Base-by-base conservation (phyloP, 192 early-diverging fungal species). In the Chytriomyces sp. region DNA sequence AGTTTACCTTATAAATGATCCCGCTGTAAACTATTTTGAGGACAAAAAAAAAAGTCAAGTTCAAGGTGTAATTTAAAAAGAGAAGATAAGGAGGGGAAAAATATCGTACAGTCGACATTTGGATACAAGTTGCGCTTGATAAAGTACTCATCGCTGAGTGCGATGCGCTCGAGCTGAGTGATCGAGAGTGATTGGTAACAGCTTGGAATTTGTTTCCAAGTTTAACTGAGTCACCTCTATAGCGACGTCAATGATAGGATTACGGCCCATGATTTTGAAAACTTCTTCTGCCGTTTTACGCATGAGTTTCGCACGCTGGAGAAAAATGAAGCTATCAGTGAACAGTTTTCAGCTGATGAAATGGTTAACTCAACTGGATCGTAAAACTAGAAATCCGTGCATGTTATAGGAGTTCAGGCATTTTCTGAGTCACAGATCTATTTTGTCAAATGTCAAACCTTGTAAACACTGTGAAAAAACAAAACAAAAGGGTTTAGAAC, bases 101-200 rank as follows among this genome's bases (percentile, higher is more conserved):
- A 9, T 59, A 6, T 66, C 71, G 23, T 46, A 80, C 67, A 88
- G 69, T 87, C 86, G 47, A 88, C 85, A 72, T 89, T 89, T 26
- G 91, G 91, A 75, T 91, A 90, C 16, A 92, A 80, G 61, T 91
- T 91, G 28, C 89, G 76, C 72, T 79, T 81, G 57, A 87, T 81
- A 78, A 92, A 92, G 79, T 87, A 92, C 23, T 89, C 84, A 72
- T 92, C 91, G 50, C 47, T 67, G 23, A 91, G 72, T 4, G 90
- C 91, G 28, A 79, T 77, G 66, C 86, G 70, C 72, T 92, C 91
- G 49, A 92, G 80, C 68, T 72, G 53, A 35, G 64, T 26, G 18
- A 28, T 63, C 20, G 53, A 57, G 53, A 5, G 53, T 57, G 53
- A n/a, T 57, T 57, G 20, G 13, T 13, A n/a, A 57, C 53, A 57